These are phyloP conservation scores for Fusarium sp. DNA, from an alignment of 2,329 filamentous ascomycete genomes.

Conservation along the genomic window DNA sequence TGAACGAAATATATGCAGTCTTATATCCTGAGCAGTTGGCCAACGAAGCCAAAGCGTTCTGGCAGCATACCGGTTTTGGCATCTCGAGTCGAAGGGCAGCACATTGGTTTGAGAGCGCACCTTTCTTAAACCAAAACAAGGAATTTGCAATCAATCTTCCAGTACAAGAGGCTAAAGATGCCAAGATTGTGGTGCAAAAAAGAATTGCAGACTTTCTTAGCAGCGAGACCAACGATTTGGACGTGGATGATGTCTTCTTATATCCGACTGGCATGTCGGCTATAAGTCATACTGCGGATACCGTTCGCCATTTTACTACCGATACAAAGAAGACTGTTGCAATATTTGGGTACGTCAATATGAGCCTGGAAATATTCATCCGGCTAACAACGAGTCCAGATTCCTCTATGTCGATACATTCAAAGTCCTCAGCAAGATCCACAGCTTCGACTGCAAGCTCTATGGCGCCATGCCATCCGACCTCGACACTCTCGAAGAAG, in stretches of 20 bases:
- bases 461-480: slow-evolving; percentile 56
- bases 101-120: slow-evolving; percentile 41
- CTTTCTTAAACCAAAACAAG: slow-evolving; percentile 19
- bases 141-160: background rate
- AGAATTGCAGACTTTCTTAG: slow-evolving; percentile 37
- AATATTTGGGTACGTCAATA: slow-evolving; percentile 43
- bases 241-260: slow-evolving; percentile 57
- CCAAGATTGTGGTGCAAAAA: slow-evolving; percentile 18
- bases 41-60: slow-evolving; percentile 44
- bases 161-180: slow-evolving; percentile 7
- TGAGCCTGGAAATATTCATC: background rate
- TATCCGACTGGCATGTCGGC: slow-evolving; percentile 64
- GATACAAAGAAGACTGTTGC: slow-evolving; percentile 20
- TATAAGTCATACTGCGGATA: slow-evolving; percentile 48
- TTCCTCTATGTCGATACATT: slow-evolving; percentile 48
- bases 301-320: slow-evolving; percentile 5
- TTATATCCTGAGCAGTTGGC: slow-evolving; percentile 25
- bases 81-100: slow-evolving; percentile 45
- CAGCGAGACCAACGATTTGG: slow-evolving; percentile 14
- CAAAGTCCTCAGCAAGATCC: slow-evolving; percentile 45
- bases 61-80: slow-evolving; percentile 47
- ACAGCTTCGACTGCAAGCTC: slow-evolving; percentile 52
- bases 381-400: slow-evolving; percentile 12
- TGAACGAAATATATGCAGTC: slow-evolving; percentile 28
- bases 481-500: slow-evolving; percentile 53